Base-by-base conservation (phyloP, 129 eudicot genomes). In the Heracleum sosnowskyi region DNA sequence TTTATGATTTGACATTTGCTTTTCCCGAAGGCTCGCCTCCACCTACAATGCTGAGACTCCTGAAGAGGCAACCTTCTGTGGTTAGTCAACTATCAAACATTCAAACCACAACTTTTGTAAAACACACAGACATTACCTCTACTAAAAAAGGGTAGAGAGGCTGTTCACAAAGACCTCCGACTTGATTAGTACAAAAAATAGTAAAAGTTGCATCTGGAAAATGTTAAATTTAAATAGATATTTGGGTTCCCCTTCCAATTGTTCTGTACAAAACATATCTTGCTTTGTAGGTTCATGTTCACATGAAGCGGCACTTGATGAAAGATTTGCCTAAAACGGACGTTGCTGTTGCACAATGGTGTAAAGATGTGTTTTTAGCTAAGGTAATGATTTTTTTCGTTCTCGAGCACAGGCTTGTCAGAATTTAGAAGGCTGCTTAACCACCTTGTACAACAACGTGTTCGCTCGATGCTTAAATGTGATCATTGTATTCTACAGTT, bases 281-380 rank as follows among this genome's bases (percentile, higher is more conserved):
- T 16, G 64, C 45, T 76, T 40, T 87, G 90, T 82, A 94, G 98
- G 85, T 91, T 78, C 96, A 94, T 81, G 97, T 94, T 72, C 96
- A 87, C 83, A 81, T 94, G 53, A 91, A 87, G 81, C 86, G 98
- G 55, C 97, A 91, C 78, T 64, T 78, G 81, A 91, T 94, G 98
- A 94, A 86, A 82, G 98, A 94, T 85, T 82, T 94, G 69, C 98
- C 98, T 45, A 90, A 91, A 84, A 63, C 90, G 5, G 97, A 91
- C 77, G 96, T 88, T 80, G 90, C 83, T 45, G 88, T 88, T 85
- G 97, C 98, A 44, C 97, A 91, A 69, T 94, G 98, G 98, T 94
- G 98, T 79, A 94, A 82, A 82, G 97, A 94, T 83, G 79, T 80
- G 40, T 94, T 91, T 86, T 82, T 88, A 36, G 92, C 77, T 76